phyloP scores from a whole-genome alignment of 2,329 filamentous ascomycete species.

The Penicillium sp. region DNA sequence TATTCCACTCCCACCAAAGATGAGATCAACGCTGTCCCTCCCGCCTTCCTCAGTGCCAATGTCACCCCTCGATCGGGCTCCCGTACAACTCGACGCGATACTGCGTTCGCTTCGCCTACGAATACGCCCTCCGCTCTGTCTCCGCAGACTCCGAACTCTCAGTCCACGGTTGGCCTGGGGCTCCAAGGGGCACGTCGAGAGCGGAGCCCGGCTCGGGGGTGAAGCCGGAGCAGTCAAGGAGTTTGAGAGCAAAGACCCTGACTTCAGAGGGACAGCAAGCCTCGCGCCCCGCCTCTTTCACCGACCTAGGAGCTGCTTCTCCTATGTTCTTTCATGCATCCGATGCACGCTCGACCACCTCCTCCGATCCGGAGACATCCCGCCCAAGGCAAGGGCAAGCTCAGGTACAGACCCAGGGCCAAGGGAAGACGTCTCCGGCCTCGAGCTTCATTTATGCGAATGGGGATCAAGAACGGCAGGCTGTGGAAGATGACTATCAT shows the following conservation, averaged over 20 bases:
- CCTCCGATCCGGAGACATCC: constrained; percentile 30
- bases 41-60: constrained; percentile 59
- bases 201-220: constrained; percentile 33
- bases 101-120: constrained; percentile 60
- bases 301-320: constrained; percentile 31
- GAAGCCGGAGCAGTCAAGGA: constrained; percentile 29
- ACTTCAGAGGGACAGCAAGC: constrained; percentile 32
- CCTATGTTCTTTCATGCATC: constrained; percentile 90
- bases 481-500: constrained; percentile 18
- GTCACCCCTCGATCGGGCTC: constrained; percentile 73
- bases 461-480: constrained; percentile 30
- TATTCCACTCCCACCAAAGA: constrained; percentile 32
- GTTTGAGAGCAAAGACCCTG: constrained; percentile 36
- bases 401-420: not conserved
- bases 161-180: constrained; percentile 22
- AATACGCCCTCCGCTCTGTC: constrained; percentile 40
- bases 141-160: constrained; percentile 28
- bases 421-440: constrained; percentile 23
- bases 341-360: constrained; percentile 57
- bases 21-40: constrained; percentile 53
- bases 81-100: constrained; percentile 66
- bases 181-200: constrained; percentile 27
- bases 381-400: constrained; percentile 19
- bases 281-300: constrained; percentile 34
- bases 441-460: constrained; percentile 39